Base-by-base conservation (phyloP, 129 eudicot genomes). In the Smallanthus sonchifolius region DNA sequence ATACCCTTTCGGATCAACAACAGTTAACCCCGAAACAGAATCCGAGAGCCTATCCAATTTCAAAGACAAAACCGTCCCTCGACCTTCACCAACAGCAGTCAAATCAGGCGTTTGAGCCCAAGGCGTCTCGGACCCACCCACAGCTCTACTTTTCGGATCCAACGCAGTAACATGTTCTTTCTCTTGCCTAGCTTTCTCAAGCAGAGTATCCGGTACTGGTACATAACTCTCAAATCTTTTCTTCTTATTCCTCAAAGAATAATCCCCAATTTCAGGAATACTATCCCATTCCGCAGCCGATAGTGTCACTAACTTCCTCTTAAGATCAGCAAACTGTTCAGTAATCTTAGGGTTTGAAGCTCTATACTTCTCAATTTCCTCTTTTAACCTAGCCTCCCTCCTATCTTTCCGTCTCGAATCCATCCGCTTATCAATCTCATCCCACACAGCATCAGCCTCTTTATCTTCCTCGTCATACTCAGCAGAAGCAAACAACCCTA, bases 11-110 rank as follows among this genome's bases (percentile, higher is more conserved):
- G 98, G 98, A 52, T 94, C 97, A 75, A 94, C 98, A 4, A 86
- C 92, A 1, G 98, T 94, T 61, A 78, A 73, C 3, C 98, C 96
- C 7, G 96, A 81, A 24, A 94, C 97, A 13, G 97, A 90, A 84
- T 90, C 98, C 0, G 97, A 94, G 15, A 94, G 78, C 78, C 90
- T 75, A 72, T 94, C 98, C 79, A 94, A 51, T 81, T 88, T 94
- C 72, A 94, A 70, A 5, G 93, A 90, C 77, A 94, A 80, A 68
- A 94, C 98, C 47, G 89, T 94, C 7, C 96, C 97, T 75, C 97
- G 79, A 43, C 99, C 99, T 77, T 94, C 97, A 70, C 99, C 99
- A 3, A 94, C 99, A 5, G 99, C 99, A 7, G 99, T 94, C 85
- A 94, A 81, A 84, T 94, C 97, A 0, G 98, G 96, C 0, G 98